Evolutionary conservation across 1,139 yeast genomes (phyloP), one percentile per base, ranked within the genome.

Genomic region (Sugiyamaella grinbergsii): DNA sequence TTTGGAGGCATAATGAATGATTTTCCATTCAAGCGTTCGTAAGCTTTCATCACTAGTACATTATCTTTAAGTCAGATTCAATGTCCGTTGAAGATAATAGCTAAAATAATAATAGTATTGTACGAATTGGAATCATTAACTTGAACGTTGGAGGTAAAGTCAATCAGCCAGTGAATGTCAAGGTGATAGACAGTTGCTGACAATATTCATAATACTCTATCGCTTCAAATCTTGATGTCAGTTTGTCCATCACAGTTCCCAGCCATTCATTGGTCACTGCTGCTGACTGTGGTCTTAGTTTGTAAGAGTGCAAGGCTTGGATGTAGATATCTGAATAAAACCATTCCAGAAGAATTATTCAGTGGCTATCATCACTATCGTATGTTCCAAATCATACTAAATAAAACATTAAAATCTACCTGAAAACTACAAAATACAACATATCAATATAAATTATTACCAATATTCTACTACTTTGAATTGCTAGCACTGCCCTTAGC

Each of bases 261-360:
- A 38, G 31, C 7, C 45, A 41, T 28, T 31, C 45, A 5, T 28
- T 41, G 29, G 45, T 41, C 28, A 41, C 45, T 2, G 36, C 31
- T 11, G 31, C 45, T 3, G 37, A 41, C 28, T 20, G 24, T 11
- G 28, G 28, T 6, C 11, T 22, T 16, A 33, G 10, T n/a, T 33
- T 33, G 11, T 33, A 29, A 29, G n/a, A n/a, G n/a, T n/a, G n/a
- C n/a, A n/a, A n/a, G n/a, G n/a, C n/a, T n/a, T n/a, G n/a, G n/a
- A n/a, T n/a, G n/a, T n/a, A n/a, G n/a, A n/a, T n/a, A n/a, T n/a
- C n/a, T n/a, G n/a, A n/a, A n/a, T n/a, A n/a, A n/a, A n/a, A n/a
- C n/a, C n/a, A n/a, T n/a, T n/a, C n/a, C n/a, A n/a, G 16, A 23
- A 8, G 26, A 23, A 23, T 23, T 23, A 23, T 23, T 8, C 8